A percentile compares a stretch with the other conserved stretches of the same genome.
phyloP scores from a whole-genome alignment of 257 asterid species.

The Gentiana macrophylla region DNA sequence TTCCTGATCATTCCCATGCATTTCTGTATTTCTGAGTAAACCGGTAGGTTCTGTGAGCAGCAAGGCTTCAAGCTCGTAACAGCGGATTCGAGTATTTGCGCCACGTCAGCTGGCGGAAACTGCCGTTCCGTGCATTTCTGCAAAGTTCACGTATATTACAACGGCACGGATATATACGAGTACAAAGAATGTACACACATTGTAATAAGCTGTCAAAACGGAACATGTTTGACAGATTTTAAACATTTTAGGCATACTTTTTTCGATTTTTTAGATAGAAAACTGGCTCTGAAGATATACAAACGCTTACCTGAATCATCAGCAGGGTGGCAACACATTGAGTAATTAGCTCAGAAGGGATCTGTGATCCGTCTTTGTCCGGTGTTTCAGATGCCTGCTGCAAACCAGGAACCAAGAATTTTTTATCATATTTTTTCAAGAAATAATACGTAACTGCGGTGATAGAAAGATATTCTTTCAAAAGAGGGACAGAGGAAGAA shows the following conservation, averaged over 20 bases:
- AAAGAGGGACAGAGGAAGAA: background rate
- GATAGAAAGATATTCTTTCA: too few relatives aligned
- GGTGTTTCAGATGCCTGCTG: constrained; percentile 27
- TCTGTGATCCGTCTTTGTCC: constrained; percentile 40
- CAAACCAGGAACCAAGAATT: constrained; percentile 42
- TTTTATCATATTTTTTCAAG: constrained; percentile 7
- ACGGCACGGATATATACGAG: background rate
- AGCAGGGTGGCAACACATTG: constrained; percentile 76
- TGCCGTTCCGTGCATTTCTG: constrained; percentile 96
- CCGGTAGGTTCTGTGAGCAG: constrained; percentile 66
- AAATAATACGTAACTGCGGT: too few relatives aligned
- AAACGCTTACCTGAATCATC: constrained; percentile 55
- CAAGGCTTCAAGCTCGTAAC: constrained; percentile 71
- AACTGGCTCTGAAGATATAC: too few relatives aligned
- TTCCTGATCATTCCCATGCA: constrained; percentile 92
- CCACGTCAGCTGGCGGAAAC: constrained; percentile 87
- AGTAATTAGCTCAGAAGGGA: constrained; percentile 68
- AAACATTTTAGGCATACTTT: too few relatives aligned
- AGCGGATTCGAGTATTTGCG: constrained; percentile 82
- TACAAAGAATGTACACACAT: background rate
- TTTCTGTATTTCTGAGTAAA: constrained; percentile 79
- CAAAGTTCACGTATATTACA: constrained; percentile 8
- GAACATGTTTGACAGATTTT: background rate
- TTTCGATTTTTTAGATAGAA: too few relatives aligned
- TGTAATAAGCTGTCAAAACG: background rate